Conservation (phyloP, 371 early-diverging fungal genomes). For the Nematocida homosporus region DNA sequence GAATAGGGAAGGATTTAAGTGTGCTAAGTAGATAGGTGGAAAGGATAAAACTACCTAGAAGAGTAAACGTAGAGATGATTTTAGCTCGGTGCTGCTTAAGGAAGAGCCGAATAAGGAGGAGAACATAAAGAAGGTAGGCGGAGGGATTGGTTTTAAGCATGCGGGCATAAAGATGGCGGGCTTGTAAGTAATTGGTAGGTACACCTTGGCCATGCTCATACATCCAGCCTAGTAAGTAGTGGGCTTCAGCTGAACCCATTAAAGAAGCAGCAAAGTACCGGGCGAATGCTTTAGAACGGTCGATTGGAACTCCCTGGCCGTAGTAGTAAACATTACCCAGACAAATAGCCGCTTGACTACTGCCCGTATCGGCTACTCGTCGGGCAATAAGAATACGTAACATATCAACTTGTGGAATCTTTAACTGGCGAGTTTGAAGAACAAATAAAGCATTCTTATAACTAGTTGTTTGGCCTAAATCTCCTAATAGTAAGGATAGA, state of each 20-base stretch:
- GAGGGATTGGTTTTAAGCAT: constrained; percentile 40
- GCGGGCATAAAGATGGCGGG: constrained; percentile 33
- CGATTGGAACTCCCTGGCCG: constrained; percentile 60
- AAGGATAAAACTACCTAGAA: too few species aligned
- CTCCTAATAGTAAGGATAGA: constrained; percentile 54
- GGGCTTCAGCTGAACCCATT: constrained; percentile 51
- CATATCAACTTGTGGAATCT: constrained; percentile 51
- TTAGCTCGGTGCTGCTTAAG: constrained; percentile 28
- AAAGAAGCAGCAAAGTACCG: constrained; percentile 60
- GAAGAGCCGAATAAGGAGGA: constrained; percentile 38
- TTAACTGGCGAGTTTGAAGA: constrained; percentile 42
- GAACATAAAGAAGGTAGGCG: constrained; percentile 55
- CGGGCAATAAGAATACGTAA: constrained; percentile 51
- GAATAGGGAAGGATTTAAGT: too few species aligned
- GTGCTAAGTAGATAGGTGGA: too few species aligned
- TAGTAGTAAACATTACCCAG: constrained; percentile 67
- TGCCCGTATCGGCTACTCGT: constrained; percentile 35
- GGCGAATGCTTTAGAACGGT: constrained; percentile 60
- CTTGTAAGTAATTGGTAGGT: constrained; percentile 36
- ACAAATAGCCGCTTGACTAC: constrained; percentile 39
- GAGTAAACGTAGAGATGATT: neutral
- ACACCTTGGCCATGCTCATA: constrained; percentile 65
- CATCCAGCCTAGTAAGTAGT: constrained; percentile 61
- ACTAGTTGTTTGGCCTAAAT: constrained; percentile 55
- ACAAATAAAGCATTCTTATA: constrained; percentile 63